Base-by-base conservation (phyloP, 495 filamentous ascomycete genomes). In the Lophiostoma macrostomum region DNA sequence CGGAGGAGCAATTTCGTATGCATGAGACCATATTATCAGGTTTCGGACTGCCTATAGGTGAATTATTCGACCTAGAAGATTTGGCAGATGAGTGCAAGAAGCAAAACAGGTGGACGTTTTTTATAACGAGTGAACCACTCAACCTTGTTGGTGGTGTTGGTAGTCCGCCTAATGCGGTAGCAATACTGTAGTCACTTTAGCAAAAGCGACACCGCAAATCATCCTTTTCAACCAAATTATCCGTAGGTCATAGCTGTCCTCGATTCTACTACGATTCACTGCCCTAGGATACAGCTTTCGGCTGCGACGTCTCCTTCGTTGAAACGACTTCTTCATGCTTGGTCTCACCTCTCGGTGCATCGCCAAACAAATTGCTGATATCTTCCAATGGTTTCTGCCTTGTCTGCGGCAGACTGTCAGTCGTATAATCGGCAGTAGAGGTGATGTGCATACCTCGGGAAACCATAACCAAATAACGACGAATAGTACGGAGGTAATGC, bases 31-130 rank as follows among this genome's bases (percentile, higher is more conserved):
- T 76, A 27, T 57, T 81, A 27, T 73, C 69, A 4, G 73, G 72
- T 2, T 81, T 75, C 76, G 79, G 79, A 1, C 50, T 74, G 60
- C 78, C 77, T 8, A 78, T 83, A 54, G 79, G 79, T 1, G 80
- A 83, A 68, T 49, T 80, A 47, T 81, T 78, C 63, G 76, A 81
- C 64, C 53, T 81, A 29, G 76, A 81, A 65, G 60, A 53, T 22
- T 59, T 81, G 58, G 61, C 65, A 13, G 51, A 56, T 52, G 68
- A 70, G 52, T 81, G 78, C 69, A 56, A 67, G 38, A 58, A 68
- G 54, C 51, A 60, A 47, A 61, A 59, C 13, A 65, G 74, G 36
- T 79, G 69, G 69, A 69, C 46, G 5, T 81, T 81, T 45, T 81
- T 81, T 50, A 66, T 82, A 27, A 72, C 62, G 24, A 78, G 74